Base-by-base conservation (phyloP, 2,329 filamentous ascomycete genomes). In the Paracorniculantispora psalliotae region DNA sequence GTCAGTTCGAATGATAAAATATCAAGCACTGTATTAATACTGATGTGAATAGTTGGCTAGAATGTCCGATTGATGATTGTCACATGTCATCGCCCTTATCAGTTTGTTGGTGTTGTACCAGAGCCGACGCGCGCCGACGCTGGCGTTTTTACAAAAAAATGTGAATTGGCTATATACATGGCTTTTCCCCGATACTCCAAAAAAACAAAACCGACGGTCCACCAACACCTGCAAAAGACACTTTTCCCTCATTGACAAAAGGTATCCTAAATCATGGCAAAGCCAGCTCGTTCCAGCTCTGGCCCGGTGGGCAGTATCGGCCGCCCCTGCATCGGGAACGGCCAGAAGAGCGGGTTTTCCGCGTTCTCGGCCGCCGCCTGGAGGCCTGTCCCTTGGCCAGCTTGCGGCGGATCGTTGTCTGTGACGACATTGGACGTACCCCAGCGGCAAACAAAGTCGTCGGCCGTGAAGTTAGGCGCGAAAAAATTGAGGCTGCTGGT, bases 271-370 rank as follows among this genome's bases (percentile, higher is more conserved):
- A 57, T 30, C 23, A 76, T 61, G 25, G 73, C 74, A 65, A 85
- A 85, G 0, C 82, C 82, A 2, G 81, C 80, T 30, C 80, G 75
- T 63, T 78, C 72, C 55, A 85, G 64, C 52, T 77, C 72, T 30
- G 73, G 65, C 0, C 80, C 80, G 0, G 68, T 72, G 0, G 80
- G 77, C 28, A 85, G 63, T 59, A 84, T 80, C 3, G 82, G 81
- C 23, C 81, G 74, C 0, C 82, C 82, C 63, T 84, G 82, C 79
- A 84, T 80, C 0, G 82, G 82, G 61, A 84, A 85, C 0, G 82
- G 81, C 82, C 82, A 85, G 64, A 84, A 84, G 2, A 84, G 69
- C 19, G 81, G 81, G 57, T 83, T 83, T 60, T 81, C 77, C 61
- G 77, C 68, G 21, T 65, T 70, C 23, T 76, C 75, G 0, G 73